A percentile compares a stretch with the other conserved stretches of the same genome.
These are phyloP conservation scores for Acacia pycnantha DNA, from an alignment of 331 rosid genomes.

Conservation along the genomic window DNA sequence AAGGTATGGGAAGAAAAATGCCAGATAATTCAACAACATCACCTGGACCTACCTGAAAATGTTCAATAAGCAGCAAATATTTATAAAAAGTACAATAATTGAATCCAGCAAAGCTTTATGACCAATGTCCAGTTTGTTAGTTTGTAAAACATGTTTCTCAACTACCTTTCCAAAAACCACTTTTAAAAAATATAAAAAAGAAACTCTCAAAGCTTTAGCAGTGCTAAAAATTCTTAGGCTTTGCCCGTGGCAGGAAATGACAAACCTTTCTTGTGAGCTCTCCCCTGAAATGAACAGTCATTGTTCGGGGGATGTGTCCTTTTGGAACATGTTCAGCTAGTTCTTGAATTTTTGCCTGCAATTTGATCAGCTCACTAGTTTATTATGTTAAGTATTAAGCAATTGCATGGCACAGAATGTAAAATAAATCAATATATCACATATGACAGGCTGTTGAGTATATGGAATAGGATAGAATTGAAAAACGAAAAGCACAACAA, in stretches of 20 bases:
- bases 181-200: not conserved
- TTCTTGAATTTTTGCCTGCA: constrained; percentile 98
- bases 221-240: not conserved
- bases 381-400: constrained; percentile 2
- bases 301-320: constrained; percentile 96
- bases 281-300: constrained; percentile 93
- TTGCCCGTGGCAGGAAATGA: constrained; percentile 25
- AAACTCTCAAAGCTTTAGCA: not conserved
- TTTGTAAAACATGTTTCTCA: not conserved
- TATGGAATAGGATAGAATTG: not conserved
- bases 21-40: constrained; percentile 94
- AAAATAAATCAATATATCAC: constrained; percentile 14
- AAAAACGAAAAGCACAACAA: not conserved
- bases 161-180: not conserved
- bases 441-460: not conserved
- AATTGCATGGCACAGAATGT: constrained; percentile 12
- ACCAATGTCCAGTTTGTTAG: not conserved
- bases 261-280: constrained; percentile 94
- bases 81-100: constrained; percentile 10
- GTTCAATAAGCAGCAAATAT: constrained; percentile 11
- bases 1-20: constrained; percentile 96
- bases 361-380: constrained; percentile 26
- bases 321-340: constrained; percentile 96
- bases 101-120: constrained; percentile 19
- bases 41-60: constrained; percentile 90